Percentiles rank a stretch among this genome's conserved stretches.
These are phyloP conservation scores for Iodosphaeria phyllophila DNA, from an alignment of 2,329 filamentous ascomycete species.

Conservation along the genomic window DNA sequence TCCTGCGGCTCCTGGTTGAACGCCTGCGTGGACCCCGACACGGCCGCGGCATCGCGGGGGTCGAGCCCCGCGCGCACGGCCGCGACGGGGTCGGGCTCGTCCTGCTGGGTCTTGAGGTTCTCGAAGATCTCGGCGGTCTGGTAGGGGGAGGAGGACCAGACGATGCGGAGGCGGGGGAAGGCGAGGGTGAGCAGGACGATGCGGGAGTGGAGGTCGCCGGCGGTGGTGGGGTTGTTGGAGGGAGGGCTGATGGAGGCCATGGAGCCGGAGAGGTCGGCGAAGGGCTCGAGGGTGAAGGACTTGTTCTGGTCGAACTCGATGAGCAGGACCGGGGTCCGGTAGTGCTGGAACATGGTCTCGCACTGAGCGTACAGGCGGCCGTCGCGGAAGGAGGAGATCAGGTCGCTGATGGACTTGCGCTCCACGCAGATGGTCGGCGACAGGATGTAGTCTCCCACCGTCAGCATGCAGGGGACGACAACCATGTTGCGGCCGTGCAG, in stretches of 20 bases:
- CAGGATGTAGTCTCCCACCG: slow-evolving; percentile 89
- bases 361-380: slow-evolving; percentile 83
- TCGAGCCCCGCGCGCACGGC: slow-evolving; percentile 73
- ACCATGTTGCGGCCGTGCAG: slow-evolving; percentile 77
- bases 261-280: slow-evolving; percentile 47
- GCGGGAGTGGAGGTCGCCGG: slow-evolving; percentile 85
- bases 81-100: slow-evolving; percentile 76
- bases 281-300: slow-evolving; percentile 80
- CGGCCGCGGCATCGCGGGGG: slow-evolving; percentile 33
- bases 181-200: slow-evolving; percentile 82
- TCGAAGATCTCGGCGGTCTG: slow-evolving; percentile 97
- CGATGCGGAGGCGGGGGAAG: slow-evolving; percentile 75
- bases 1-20: slow-evolving; percentile 81
- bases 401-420: slow-evolving; percentile 78
- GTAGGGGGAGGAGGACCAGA: slow-evolving; percentile 86
- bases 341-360: slow-evolving; percentile 87
- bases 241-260: slow-evolving; percentile 45
- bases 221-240: slow-evolving; percentile 34
- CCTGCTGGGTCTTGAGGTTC: slow-evolving; percentile 72
- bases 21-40: slow-evolving; percentile 49
- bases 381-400: slow-evolving; percentile 82
- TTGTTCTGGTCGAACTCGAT: slow-evolving; percentile 98
- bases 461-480: slow-evolving; percentile 86
- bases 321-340: slow-evolving; percentile 73
- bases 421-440: slow-evolving; percentile 85